phyloP scores from a whole-genome alignment of 768 basidiomycete genomes.

The Phylloporus sp. region DNA sequence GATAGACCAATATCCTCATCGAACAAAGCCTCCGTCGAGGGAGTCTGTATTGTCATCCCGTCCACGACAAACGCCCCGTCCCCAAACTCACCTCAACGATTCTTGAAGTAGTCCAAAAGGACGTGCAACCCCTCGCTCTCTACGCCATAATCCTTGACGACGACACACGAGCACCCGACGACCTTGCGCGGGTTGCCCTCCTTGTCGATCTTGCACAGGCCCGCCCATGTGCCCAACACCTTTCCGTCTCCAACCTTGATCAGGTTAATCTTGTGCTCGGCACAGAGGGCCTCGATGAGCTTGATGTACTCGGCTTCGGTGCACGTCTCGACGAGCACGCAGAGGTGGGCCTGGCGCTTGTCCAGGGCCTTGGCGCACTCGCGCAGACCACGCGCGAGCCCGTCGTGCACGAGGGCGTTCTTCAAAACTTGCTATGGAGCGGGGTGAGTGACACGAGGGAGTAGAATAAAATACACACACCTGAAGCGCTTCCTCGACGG shows the following conservation, averaged over 20 bases:
- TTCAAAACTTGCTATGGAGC: constrained; percentile 88
- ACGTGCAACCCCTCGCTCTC: constrained; percentile 95
- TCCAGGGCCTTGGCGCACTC: constrained; percentile 98
- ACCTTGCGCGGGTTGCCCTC: constrained; percentile 98
- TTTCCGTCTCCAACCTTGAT: constrained; percentile 99
- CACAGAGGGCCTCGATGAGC: constrained; percentile 98
- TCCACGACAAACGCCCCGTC: constrained; percentile 1
- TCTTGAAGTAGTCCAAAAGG: constrained; percentile 94
- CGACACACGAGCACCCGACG: constrained; percentile 89
- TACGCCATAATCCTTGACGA: constrained; percentile 95
- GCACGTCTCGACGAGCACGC: constrained; percentile 98
- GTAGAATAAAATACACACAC: constrained; percentile 33
- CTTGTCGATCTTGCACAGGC: constrained; percentile 98
- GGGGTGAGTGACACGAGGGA: neutral
- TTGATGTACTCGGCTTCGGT: constrained; percentile 99
- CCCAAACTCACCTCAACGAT: constrained; percentile 50
- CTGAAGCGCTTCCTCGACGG: constrained; percentile 93
- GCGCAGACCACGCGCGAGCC: constrained; percentile 95
- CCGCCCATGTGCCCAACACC: constrained; percentile 96
- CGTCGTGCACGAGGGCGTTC: constrained; percentile 96
- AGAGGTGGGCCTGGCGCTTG: constrained; percentile 97
- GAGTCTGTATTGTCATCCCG: constrained; percentile 87
- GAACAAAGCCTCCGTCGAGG: constrained; percentile 75
- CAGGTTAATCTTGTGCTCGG: constrained; percentile 98
- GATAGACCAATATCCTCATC: constrained; percentile 49